These are phyloP conservation scores for Aphanomyces invadans DNA, from an alignment of 352 stramenopile genomes.

Conservation along the genomic window DNA sequence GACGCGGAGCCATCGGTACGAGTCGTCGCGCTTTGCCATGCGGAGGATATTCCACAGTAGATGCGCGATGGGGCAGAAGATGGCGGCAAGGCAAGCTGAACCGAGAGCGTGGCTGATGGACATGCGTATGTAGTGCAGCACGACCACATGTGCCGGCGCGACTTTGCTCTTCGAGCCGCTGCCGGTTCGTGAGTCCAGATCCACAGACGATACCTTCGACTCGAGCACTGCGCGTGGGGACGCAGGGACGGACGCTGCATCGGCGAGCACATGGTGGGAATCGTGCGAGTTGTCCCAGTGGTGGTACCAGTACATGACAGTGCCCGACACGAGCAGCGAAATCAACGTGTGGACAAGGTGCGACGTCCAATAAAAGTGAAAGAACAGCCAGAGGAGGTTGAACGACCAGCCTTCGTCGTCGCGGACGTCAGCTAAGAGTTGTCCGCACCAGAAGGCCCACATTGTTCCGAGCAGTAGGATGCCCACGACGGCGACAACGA, in stretches of 20 bases:
- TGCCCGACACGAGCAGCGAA: constrained; percentile 65
- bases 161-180: not conserved
- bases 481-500: constrained; percentile 42
- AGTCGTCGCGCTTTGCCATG: constrained; percentile 66
- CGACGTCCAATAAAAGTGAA: constrained; percentile 85
- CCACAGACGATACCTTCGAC: not conserved
- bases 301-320: constrained; percentile 84
- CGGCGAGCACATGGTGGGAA: not conserved
- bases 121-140: constrained; percentile 58
- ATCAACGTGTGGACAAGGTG: constrained; percentile 82
- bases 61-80: constrained; percentile 68
- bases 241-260: not conserved
- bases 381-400: constrained; percentile 61
- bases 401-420: constrained; percentile 55
- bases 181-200: not conserved
- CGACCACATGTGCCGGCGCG: constrained; percentile 32
- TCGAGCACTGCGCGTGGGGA: not conserved
- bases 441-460: constrained; percentile 72
- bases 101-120: constrained; percentile 68
- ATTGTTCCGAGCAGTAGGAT: constrained; percentile 58
- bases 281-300: constrained; percentile 25
- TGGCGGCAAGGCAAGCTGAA: constrained; percentile 75
- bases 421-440: constrained; percentile 54
- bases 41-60: constrained; percentile 70
- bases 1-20: constrained; percentile 24